phyloP scores from a whole-genome alignment of 2,329 filamentous ascomycete species.

The Tolypocladium capitatum region DNA sequence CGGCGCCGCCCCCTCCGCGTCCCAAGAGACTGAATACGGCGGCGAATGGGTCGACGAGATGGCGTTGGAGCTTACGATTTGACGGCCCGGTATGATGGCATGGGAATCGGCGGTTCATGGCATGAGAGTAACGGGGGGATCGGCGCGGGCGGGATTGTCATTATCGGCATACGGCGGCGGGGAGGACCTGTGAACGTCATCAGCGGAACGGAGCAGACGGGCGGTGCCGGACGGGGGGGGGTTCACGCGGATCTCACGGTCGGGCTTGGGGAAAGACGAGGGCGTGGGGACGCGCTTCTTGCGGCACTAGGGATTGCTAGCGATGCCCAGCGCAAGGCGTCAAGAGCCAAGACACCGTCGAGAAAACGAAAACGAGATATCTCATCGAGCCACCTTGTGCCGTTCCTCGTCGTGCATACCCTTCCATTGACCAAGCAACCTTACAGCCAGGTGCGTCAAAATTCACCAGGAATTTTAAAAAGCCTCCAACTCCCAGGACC shows the following conservation, averaged over 20 bases:
- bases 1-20: constrained; percentile 6
- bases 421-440: too few species aligned
- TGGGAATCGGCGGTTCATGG: too few species aligned
- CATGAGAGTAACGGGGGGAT: neutral
- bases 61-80: constrained; percentile 15
- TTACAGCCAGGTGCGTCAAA: neutral
- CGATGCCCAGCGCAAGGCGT: too few species aligned
- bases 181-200: neutral
- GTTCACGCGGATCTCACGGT: too few species aligned
- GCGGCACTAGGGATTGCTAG: neutral
- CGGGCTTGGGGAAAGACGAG: too few species aligned
- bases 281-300: too few species aligned
- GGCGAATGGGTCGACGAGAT: constrained; percentile 25
- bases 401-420: neutral
- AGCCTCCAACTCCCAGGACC: neutral
- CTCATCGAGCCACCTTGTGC: neutral
- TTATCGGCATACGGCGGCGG: neutral
- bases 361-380: neutral
- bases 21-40: constrained; percentile 25
- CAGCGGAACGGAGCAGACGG: neutral
- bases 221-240: too few species aligned
- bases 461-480: neutral
- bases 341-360: neutral
- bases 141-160: neutral
- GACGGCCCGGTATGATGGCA: neutral